These are phyloP conservation scores for Coprinopsis strossmayeri DNA, from an alignment of 768 basidiomycete genomes.

Conservation along the genomic window DNA sequence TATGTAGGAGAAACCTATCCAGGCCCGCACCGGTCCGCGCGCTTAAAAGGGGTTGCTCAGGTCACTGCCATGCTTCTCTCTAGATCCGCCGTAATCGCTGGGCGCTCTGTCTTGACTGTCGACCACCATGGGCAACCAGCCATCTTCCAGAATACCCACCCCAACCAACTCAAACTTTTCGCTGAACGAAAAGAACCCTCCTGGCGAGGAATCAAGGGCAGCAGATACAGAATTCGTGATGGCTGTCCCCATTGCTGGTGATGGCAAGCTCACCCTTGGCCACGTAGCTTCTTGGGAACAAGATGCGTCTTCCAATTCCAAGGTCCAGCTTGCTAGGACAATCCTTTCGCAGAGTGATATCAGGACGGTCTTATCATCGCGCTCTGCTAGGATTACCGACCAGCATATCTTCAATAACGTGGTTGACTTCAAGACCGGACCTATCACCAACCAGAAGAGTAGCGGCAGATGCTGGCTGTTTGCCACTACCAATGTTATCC, in stretches of 20 bases:
- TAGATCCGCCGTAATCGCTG: no score
- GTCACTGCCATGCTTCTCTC: no score
- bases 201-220: slow-evolving; percentile 12
- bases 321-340: slow-evolving; percentile 68
- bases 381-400: slow-evolving; percentile 55
- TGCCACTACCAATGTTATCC: slow-evolving; percentile 81
- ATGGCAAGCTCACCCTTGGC: slow-evolving; percentile 54
- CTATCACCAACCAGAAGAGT: slow-evolving; percentile 81
- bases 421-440: slow-evolving; percentile 74
- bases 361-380: slow-evolving; percentile 53
- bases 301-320: slow-evolving; percentile 45
- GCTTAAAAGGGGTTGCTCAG: no score
- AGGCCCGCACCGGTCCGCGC: no score
- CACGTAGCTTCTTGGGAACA: slow-evolving; percentile 68
- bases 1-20: no score
- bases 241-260: slow-evolving; percentile 38
- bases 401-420: slow-evolving; percentile 78
- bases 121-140: slow-evolving; percentile 26
- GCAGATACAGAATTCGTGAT: slow-evolving; percentile 27
- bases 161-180: slow-evolving; percentile 20
- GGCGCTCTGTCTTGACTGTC: slow-evolving; percentile 6
- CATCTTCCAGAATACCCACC: slow-evolving; percentile 21
- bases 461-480: slow-evolving; percentile 96
- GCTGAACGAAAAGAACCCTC: slow-evolving; percentile 22
- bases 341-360: slow-evolving; percentile 68